Percentiles rank a stretch among this genome's conserved stretches.
phyloP scores from a whole-genome alignment of 768 basidiomycete genomes.

The Trametes punicea region DNA sequence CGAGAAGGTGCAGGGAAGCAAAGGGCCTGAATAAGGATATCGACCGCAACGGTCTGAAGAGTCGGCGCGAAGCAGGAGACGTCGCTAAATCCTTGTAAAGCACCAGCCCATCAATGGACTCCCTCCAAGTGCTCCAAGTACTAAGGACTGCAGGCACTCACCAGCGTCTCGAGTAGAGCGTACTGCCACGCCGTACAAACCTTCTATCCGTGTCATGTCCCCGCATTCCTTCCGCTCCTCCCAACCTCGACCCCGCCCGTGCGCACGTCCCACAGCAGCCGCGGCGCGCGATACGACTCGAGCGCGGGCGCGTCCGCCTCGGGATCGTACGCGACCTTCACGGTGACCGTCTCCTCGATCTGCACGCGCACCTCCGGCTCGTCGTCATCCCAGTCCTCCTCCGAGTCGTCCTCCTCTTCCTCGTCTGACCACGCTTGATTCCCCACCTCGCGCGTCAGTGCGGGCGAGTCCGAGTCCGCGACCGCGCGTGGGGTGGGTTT shows the following conservation, averaged over 20 bases:
- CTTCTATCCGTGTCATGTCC: not conserved
- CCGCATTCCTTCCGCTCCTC: not conserved
- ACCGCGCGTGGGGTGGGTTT: too few relatives aligned
- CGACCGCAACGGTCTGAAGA: not conserved
- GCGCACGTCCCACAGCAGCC: constrained; percentile 15
- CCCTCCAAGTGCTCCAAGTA: too few relatives aligned
- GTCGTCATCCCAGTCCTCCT: not conserved
- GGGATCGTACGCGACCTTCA: constrained; percentile 20
- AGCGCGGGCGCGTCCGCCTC: constrained; percentile 11
- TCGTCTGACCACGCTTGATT: not conserved
- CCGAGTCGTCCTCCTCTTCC: constrained; percentile 6
- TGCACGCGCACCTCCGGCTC: constrained; percentile 22
- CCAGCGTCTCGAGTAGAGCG: not conserved
- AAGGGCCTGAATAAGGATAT: constrained; percentile 7
- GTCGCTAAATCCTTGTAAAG: too few relatives aligned
- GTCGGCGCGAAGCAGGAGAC: too few relatives aligned
- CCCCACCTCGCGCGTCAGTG: too few relatives aligned
- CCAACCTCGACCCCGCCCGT: not conserved
- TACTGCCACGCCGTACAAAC: too few relatives aligned
- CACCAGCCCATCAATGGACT: too few relatives aligned
- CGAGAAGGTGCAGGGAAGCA: too few relatives aligned
- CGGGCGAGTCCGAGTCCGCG: too few relatives aligned
- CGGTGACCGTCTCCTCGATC: constrained; percentile 24
- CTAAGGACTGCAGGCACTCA: too few relatives aligned
- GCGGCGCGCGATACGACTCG: constrained; percentile 22